Base-by-base conservation (phyloP, 441 rosid genomes). In the Brassica balearica region DNA sequence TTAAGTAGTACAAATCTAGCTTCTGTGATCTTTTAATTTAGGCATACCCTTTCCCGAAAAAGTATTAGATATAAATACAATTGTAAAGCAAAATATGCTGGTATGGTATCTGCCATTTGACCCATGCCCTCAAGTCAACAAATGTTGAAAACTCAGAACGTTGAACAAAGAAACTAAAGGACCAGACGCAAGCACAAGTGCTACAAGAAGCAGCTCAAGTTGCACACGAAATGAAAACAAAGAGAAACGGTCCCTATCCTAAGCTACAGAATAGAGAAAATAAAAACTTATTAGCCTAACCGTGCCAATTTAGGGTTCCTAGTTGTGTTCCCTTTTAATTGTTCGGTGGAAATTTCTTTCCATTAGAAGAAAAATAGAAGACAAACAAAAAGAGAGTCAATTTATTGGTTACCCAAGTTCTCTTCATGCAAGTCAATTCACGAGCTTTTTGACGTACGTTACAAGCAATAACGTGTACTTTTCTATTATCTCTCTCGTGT, bases 251-350 rank as follows among this genome's bases (percentile, higher is more conserved):
- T 80, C 75, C 60, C 19, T 1, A 62, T 68, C 59, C 23, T 36
- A 72, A 66, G 48, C 11, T 14, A 27, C n/a, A 76, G 0, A 51
- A 72, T 48, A 10, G 38, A 34, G 67, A 80, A 41, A 74, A 41
- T 4, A 38, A 69, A 75, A 78, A 62, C 60, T 38, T 29, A n/a
- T 25, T 55, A 69, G 79, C 75, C 75, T 69, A 79, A 69, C 29
- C 29, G 68, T 74, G 82, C 69, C 82, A 79, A 79, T 41, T 69
- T 79, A 79, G 55, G 48, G 75, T 79, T 79, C 82, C 62, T 79
- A 74, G 51, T 70, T 70, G 68, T 43, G 68, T 63, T 58, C 62
- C 53, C 4, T 55, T 53, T 38, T 2, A n/a, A 22, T 36, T 48
- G 32, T 29, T 67, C 46, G 8, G 8, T 68, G 36, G 25, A 59